Conservation (phyloP, 2,329 filamentous ascomycete genomes). For the Didymosphaeria variabile region DNA sequence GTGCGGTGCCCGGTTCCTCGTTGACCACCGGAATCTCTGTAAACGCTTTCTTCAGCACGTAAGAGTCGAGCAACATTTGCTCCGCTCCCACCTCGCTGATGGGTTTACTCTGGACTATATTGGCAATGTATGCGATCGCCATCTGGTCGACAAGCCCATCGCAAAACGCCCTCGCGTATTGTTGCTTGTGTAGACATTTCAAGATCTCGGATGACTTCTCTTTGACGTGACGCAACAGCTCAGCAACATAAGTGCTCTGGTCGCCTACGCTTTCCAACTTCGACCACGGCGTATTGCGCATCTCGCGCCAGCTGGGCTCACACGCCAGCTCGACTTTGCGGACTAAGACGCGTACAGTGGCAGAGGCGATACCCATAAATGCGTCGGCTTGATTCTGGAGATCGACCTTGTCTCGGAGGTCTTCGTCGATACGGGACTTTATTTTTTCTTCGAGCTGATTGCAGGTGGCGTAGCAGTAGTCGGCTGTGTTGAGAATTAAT, state of each 20-base stretch:
- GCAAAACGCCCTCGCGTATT: slow-evolving; percentile 93
- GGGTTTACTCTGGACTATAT: slow-evolving; percentile 87
- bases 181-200: slow-evolving; percentile 81
- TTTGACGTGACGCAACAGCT: slow-evolving; percentile 79
- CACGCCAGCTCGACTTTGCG: slow-evolving; percentile 82
- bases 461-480: slow-evolving; percentile 95
- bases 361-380: slow-evolving; percentile 93
- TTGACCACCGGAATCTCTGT: slow-evolving; percentile 73
- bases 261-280: slow-evolving; percentile 93
- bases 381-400: slow-evolving; percentile 92
- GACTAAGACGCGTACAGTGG: slow-evolving; percentile 84
- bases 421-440: slow-evolving; percentile 85
- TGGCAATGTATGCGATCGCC: slow-evolving; percentile 79
- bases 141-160: slow-evolving; percentile 94
- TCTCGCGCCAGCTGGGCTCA: slow-evolving; percentile 92
- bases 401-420: slow-evolving; percentile 78
- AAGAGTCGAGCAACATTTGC: slow-evolving; percentile 97
- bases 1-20: slow-evolving; percentile 66
- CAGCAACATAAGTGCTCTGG: slow-evolving; percentile 89
- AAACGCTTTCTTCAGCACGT: slow-evolving; percentile 83
- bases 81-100: slow-evolving; percentile 95
- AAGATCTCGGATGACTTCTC: slow-evolving; percentile 77
- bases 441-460: slow-evolving; percentile 95
- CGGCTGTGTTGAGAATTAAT: slow-evolving; percentile 91
- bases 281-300: slow-evolving; percentile 95